These are phyloP conservation scores for Saccharomycopsis synnaedendra DNA, from an alignment of 805 yeast genomes.

Conservation along the genomic window DNA sequence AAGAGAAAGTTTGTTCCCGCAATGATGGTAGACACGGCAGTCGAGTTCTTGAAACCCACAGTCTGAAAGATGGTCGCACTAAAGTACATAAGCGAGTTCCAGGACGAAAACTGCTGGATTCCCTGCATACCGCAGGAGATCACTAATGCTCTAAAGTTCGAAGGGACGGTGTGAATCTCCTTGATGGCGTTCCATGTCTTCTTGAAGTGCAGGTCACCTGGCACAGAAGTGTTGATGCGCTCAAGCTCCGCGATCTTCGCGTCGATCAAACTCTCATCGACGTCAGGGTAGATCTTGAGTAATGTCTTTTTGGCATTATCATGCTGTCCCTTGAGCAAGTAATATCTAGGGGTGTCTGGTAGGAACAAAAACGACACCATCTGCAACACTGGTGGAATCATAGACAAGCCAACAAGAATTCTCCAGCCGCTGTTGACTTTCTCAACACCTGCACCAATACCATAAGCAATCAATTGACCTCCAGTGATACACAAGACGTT, in stretches of 20 bases:
- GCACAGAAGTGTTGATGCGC: slow-evolving; percentile 31
- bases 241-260: slow-evolving; percentile 59
- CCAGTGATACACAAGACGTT: slow-evolving; percentile 88
- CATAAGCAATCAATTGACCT: slow-evolving; percentile 92
- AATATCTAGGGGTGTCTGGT: slow-evolving; percentile 93
- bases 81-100: slow-evolving; percentile 93
- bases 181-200: slow-evolving; percentile 51
- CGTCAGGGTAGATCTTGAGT: slow-evolving; percentile 46
- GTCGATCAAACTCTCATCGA: slow-evolving; percentile 53
- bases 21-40: slow-evolving; percentile 89
- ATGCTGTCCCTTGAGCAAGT: slow-evolving; percentile 56
- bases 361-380: slow-evolving; percentile 66
- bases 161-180: slow-evolving; percentile 54
- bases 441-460: slow-evolving; percentile 79
- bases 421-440: slow-evolving; percentile 83
- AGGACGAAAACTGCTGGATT: slow-evolving; percentile 93
- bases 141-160: slow-evolving; percentile 80
- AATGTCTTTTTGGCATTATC: slow-evolving; percentile 62
- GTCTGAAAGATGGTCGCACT: slow-evolving; percentile 86
- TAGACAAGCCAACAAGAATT: slow-evolving; percentile 77
- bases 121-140: slow-evolving; percentile 93
- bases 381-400: slow-evolving; percentile 79
- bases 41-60: slow-evolving; percentile 78
- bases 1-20: slow-evolving; percentile 92
- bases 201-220: slow-evolving; percentile 34